These are phyloP conservation scores for Polytrichum commune DNA, from an alignment of 225 moss, liverwort and hornwort genomes.

Conservation along the genomic window DNA sequence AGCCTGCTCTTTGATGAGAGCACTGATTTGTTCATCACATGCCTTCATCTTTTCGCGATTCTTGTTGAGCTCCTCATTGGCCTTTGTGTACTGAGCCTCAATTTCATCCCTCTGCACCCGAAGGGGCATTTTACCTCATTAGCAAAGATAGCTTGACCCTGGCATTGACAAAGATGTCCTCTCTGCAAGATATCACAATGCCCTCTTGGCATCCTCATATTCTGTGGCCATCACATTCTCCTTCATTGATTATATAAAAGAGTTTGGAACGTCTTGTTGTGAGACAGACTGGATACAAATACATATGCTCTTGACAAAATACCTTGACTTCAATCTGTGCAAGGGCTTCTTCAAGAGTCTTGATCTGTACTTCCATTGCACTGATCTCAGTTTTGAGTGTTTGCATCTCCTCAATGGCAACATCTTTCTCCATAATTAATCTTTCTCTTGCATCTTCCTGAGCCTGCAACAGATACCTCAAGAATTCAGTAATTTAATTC, in stretches of 20 bases:
- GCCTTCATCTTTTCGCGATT: conserved; percentile 76
- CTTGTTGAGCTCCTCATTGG: conserved; percentile 60
- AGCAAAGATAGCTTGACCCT: too few relatives aligned
- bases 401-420: conserved; percentile 77
- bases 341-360: conserved; percentile 58
- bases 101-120: conserved; percentile 59
- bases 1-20: conserved; percentile 64
- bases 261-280: neutral
- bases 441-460: conserved; percentile 89
- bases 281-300: neutral
- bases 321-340: conserved; percentile 53
- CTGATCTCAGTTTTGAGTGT: conserved; percentile 61
- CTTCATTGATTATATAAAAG: neutral
- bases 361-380: conserved; percentile 56
- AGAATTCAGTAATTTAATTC: neutral
- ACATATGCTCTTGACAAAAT: neutral
- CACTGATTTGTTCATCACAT: conserved; percentile 83
- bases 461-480: conserved; percentile 44
- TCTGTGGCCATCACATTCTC: too few relatives aligned
- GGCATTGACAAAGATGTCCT: too few relatives aligned
- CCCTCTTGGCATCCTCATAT: too few relatives aligned
- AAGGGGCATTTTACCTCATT: neutral
- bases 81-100: conserved; percentile 59
- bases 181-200: too few relatives aligned
- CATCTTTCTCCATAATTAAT: conserved; percentile 84